Base-by-base conservation (phyloP, 805 yeast species). In the Komagataella mondaviorum region DNA sequence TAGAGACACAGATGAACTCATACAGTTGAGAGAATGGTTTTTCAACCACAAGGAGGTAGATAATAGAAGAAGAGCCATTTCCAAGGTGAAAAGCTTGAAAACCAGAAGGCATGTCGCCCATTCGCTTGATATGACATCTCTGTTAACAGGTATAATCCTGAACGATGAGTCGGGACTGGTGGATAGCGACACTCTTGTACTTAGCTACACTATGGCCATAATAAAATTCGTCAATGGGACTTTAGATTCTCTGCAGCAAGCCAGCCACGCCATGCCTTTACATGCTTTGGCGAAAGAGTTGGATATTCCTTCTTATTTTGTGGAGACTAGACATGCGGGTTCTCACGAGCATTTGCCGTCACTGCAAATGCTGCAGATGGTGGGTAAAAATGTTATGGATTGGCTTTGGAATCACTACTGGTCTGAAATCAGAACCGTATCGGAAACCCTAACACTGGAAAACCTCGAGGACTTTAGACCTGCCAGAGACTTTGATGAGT, bases 181-280 rank as follows among this genome's bases (percentile, higher is more conserved):
- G 7, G 77, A 74, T 49, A 56, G 67, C 16, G 61, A 62, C 48
- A 55, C 70, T 0, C 58, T 78, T 2, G 73, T 79, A 54, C 58
- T 81, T 55, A 71, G 82, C 4, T 86, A 85, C 61, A 69, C 89
- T 0, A 81, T 85, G 86, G 78, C 88, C 0, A 59, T 90, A 10
- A 81, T 88, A 23, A 71, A 95, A 53, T 88, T 91, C 67, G 97
- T 93, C 23, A 93, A 93, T 64, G 98, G 97, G 2, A 64, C 88
- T 3, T 65, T 93, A 44, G 99, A 93, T 63, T 93, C 95, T 0
- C 76, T 76, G 49, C 99, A 93, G 64, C 86, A 82, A 58, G 78
- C 89, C 1, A 77, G 73, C 47, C 83, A 69, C 61, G 96, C 96
- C 0, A 76, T 85, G 14, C 90, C 97, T 5, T 67, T 93, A 57